phyloP scores from a whole-genome alignment of 2,329 filamentous ascomycete genomes.

The Pyricularia sp. region DNA sequence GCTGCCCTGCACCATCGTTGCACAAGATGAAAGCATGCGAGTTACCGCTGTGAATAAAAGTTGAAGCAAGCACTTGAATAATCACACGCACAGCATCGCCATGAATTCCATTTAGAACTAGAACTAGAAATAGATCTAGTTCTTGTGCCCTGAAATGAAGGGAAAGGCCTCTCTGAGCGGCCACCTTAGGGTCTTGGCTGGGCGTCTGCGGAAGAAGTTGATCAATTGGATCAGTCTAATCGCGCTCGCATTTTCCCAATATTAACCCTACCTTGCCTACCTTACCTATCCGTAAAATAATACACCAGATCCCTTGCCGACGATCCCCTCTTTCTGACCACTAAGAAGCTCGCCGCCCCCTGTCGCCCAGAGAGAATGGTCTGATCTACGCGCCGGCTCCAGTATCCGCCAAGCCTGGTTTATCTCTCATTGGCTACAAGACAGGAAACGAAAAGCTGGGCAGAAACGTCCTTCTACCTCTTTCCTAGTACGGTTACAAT shows the following conservation, averaged over 20 bases:
- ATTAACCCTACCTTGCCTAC: neutral
- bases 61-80: neutral
- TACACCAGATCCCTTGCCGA: neutral
- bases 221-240: neutral
- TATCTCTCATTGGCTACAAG: neutral
- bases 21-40: neutral
- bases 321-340: neutral
- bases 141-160: neutral
- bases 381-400: slow-evolving; percentile 4
- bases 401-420: neutral
- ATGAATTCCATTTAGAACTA: neutral
- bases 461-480: neutral
- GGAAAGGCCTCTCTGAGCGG: neutral
- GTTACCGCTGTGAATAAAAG: neutral
- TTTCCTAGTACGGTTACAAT: slow-evolving; percentile 1
- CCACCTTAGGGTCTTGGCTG: neutral
- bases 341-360: neutral
- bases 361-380: neutral
- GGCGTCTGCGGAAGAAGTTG: neutral
- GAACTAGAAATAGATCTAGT: too few species aligned
- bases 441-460: neutral
- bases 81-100: neutral
- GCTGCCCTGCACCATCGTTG: neutral
- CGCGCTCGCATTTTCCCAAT: too few species aligned
- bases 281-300: too few species aligned